Evolutionary conservation across 441 rosid genomes (phyloP).

Genomic region (Geranium incanum): DNA sequence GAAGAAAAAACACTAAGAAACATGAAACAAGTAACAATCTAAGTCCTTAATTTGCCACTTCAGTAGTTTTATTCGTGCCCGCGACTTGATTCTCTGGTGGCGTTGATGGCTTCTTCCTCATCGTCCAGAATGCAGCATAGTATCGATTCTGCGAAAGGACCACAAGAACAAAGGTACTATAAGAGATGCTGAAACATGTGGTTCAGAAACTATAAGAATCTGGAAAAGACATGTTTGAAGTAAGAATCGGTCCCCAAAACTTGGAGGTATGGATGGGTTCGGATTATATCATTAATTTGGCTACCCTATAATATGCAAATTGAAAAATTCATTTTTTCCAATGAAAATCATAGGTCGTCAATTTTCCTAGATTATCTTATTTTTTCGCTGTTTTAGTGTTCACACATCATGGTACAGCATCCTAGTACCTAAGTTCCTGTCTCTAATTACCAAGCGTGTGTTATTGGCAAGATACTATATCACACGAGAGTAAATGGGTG

Average conservation of each 20-base stretch:
- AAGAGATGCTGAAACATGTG: not conserved
- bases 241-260: not conserved
- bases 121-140: constrained; percentile 79
- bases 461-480: not conserved
- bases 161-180: constrained; percentile 2
- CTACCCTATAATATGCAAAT: no score
- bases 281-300: not conserved
- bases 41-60: not conserved
- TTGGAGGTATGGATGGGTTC: not conserved
- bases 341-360: not conserved
- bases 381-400: not conserved
- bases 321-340: not conserved
- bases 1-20: not conserved
- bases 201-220: not conserved
- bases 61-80: not conserved
- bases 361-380: not conserved
- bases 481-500: constrained; percentile 4
- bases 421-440: not conserved
- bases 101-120: constrained; percentile 51
- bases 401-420: not conserved
- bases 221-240: not conserved
- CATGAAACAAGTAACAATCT: not conserved
- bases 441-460: not conserved
- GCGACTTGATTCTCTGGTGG: constrained; percentile 19
- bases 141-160: constrained; percentile 58